Evolutionary conservation across 495 filamentous ascomycete genomes (phyloP), one percentile per base, ranked within the genome.

Genomic region (Cercophora newfieldiana): DNA sequence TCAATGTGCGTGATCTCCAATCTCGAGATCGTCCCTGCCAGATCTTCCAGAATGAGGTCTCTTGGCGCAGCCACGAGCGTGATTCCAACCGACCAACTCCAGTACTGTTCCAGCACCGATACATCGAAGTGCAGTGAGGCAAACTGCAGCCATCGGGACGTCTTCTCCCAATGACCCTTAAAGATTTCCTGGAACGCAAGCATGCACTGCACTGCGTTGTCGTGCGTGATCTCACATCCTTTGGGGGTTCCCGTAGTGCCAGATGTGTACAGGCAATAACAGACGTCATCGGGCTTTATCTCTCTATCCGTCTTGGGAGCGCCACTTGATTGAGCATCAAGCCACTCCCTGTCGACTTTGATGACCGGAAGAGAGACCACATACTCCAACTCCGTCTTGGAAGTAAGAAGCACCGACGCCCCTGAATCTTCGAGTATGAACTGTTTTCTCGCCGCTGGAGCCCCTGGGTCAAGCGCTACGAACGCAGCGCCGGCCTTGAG

Each of bases 101-200:
- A 95, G 74, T 90, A 96, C 68, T 94, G 91, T 73, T 96, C 92
- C 18, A 95, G 79, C 6, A 95, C 90, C 28, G 90, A 92, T 22
- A 95, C 92, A 69, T 96, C 92, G 65, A 96, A 96, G 72, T 94
- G 91, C 61, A 93, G 90, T 0, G 91, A 92, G 7, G 92, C 92
- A 70, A 96, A 96, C 73, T 96, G 92, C 16, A 96, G 79, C 87
- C 90, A 95, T 54, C 87, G 83, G 1, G 92, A 94, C 16, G 85
- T 72, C 3, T 75, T 66, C 65, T 87, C 81, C 92, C 92, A 93
- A 65, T 87, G 88, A 1, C 80, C 85, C 7, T 72, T 61, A 69
- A 94, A 93, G 4, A 94, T 79, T n/a, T 83, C 70, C 66, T 86
- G 82, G 74, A 94, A 93, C 3, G 90, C 85, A 4, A 88, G 80